Conservation (phyloP, 148 eudicot genomes). For the Drosera capensis region DNA sequence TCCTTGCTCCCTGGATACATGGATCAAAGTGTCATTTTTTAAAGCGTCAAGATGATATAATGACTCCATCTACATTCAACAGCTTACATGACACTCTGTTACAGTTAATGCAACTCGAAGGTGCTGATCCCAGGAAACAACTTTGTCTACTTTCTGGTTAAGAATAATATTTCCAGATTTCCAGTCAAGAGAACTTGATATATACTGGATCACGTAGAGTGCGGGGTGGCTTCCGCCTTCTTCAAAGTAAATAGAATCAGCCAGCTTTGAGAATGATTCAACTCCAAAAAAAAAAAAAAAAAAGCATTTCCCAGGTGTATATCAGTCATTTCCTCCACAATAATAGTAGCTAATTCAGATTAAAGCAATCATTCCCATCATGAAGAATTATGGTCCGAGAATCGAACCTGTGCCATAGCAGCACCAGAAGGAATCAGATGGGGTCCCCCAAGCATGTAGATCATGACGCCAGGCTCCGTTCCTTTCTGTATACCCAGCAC, state of each 20-base stretch:
- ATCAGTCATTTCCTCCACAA: not conserved
- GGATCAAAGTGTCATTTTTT: not conserved
- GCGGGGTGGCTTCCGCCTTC: constrained; percentile 39
- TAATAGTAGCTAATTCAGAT: not conserved
- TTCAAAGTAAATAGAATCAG: constrained; percentile 92
- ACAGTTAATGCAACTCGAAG: constrained; percentile 38
- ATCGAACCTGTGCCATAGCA: constrained; percentile 90
- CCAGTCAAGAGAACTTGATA: constrained; percentile 69
- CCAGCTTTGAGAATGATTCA: constrained; percentile 88
- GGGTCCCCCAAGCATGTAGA: constrained; percentile 94
- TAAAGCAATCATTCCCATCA: not conserved
- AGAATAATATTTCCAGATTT: constrained; percentile 31
- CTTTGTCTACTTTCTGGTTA: constrained; percentile 43
- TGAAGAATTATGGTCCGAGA: not conserved
- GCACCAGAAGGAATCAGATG: constrained; percentile 70
- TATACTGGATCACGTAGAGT: constrained; percentile 69
- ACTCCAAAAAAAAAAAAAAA: constrained; percentile 27
- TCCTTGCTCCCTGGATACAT: constrained; percentile 13
- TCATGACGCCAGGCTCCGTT: constrained; percentile 77
- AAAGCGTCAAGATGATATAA: not conserved
- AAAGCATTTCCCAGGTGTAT: not conserved
- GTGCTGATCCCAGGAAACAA: constrained; percentile 51
- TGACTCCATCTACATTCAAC: not conserved
- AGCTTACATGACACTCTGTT: constrained; percentile 20
- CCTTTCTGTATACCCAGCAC: constrained; percentile 81